Conservation (phyloP, 768 basidiomycete genomes). For the Ramaria rubella region DNA sequence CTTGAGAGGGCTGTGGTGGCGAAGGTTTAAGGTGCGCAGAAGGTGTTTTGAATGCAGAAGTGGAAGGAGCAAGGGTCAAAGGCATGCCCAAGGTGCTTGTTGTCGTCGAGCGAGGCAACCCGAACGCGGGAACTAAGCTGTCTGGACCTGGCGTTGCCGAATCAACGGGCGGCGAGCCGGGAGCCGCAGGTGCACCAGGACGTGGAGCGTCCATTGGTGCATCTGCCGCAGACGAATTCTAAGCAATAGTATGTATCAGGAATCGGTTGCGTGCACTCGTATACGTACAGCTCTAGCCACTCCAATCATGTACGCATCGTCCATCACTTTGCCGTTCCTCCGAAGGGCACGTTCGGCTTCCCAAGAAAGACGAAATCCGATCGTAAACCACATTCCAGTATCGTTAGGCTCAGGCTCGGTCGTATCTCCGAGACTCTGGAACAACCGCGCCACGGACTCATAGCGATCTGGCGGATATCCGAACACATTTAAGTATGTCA, state of each 20-base stretch:
- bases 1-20: neutral
- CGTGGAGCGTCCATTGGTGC: neutral
- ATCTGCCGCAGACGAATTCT: neutral
- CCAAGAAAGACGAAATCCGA: constrained; percentile 63
- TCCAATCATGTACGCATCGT: constrained; percentile 77
- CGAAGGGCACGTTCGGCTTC: constrained; percentile 75
- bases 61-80: constrained; percentile 63
- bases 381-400: constrained; percentile 70
- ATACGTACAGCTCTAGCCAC: constrained; percentile 75
- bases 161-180: constrained; percentile 6
- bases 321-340: constrained; percentile 75
- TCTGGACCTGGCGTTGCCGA: neutral
- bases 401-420: constrained; percentile 61
- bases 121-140: constrained; percentile 4
- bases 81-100: constrained; percentile 59
- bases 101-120: constrained; percentile 3
- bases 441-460: constrained; percentile 33
- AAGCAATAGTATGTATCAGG: neutral
- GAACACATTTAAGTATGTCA: constrained; percentile 69
- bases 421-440: constrained; percentile 47
- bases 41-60: constrained; percentile 61
- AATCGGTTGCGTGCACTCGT: neutral
- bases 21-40: constrained; percentile 14
- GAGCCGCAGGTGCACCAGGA: neutral
- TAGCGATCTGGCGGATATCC: constrained; percentile 85